A percentile compares a stretch with the other conserved stretches of the same genome.
These are phyloP conservation scores for Laetiporus sulphureus DNA, from an alignment of 1,284 basidiomycete genomes.

Conservation along the genomic window DNA sequence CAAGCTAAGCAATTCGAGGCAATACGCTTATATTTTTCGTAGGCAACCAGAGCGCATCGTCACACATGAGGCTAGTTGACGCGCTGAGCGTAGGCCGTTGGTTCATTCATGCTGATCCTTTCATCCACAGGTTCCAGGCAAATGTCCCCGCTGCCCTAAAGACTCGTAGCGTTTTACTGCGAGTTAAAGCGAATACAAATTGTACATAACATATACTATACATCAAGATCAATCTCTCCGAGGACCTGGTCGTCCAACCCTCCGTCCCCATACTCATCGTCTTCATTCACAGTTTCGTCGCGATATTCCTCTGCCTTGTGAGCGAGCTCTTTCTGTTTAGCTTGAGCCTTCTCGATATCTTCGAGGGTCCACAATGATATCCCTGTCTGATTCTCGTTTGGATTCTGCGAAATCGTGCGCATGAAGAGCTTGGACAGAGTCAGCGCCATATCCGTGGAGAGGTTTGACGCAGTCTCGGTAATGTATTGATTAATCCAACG, in stretches of 20 bases:
- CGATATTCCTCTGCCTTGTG: slow-evolving; percentile 32
- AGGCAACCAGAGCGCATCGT: slow-evolving; percentile 27
- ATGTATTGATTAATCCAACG: slow-evolving; percentile 99
- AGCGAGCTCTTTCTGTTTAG: slow-evolving; percentile 60
- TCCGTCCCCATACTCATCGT: slow-evolving; percentile 59
- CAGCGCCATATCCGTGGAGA: slow-evolving; percentile 98
- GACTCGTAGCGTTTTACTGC: too few species aligned
- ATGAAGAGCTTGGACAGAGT: slow-evolving; percentile 96
- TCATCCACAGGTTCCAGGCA: slow-evolving; percentile 31
- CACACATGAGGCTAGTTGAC: slow-evolving; percentile 23
- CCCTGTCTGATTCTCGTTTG: slow-evolving; percentile 91
- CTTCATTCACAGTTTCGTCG: slow-evolving; percentile 27
- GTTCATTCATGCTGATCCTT: not conserved
- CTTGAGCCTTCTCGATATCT: slow-evolving; percentile 78
- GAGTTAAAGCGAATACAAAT: too few species aligned
- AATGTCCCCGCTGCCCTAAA: slow-evolving; percentile 32
- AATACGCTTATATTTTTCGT: too few species aligned
- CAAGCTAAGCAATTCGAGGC: too few species aligned
- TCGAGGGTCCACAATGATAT: slow-evolving; percentile 92
- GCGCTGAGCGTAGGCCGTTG: too few species aligned
- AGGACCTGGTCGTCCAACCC: slow-evolving; percentile 67
- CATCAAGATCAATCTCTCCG: slow-evolving; percentile 48
- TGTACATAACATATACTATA: slow-evolving; percentile 18
- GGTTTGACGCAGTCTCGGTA: slow-evolving; percentile 92
- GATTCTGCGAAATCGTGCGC: slow-evolving; percentile 95